These are phyloP conservation scores for Aspergillus sclerotiicarbonarius DNA, from an alignment of 495 filamentous ascomycete species.

Conservation along the genomic window DNA sequence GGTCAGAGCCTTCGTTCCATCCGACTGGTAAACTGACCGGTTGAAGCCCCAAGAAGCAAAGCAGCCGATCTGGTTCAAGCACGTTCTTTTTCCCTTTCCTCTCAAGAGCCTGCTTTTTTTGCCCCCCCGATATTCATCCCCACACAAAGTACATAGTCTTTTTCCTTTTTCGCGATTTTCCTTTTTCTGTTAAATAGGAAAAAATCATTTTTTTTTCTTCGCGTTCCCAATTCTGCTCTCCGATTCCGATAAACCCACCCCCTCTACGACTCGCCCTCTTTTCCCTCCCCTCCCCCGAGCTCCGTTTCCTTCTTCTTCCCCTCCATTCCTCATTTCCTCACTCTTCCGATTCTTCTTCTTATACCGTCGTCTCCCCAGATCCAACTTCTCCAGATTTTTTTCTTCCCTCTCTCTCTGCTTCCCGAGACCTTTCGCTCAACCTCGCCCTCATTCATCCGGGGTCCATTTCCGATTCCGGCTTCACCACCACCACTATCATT, in stretches of 20 bases:
- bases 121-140: slow-evolving; percentile 26
- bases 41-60: slow-evolving; percentile 20
- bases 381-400: slow-evolving; percentile 28
- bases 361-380: slow-evolving; percentile 31
- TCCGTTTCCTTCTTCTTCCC: slow-evolving; percentile 37
- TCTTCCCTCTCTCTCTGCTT: slow-evolving; percentile 14
- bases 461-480: slow-evolving; percentile 14
- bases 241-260: slow-evolving; percentile 33
- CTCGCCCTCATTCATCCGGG: slow-evolving; percentile 7
- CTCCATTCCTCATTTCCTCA: slow-evolving; percentile 41
- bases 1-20: slow-evolving; percentile 5
- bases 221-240: slow-evolving; percentile 20
- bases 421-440: slow-evolving; percentile 15
- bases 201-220: slow-evolving; percentile 16
- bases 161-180: slow-evolving; percentile 21
- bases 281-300: slow-evolving; percentile 38
- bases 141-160: slow-evolving; percentile 22
- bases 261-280: slow-evolving; percentile 32
- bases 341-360: slow-evolving; percentile 20
- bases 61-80: slow-evolving; percentile 26
- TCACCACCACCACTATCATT: slow-evolving; percentile 4
- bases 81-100: slow-evolving; percentile 27
- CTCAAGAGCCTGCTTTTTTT: slow-evolving; percentile 20
- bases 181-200: slow-evolving; percentile 8
- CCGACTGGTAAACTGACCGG: slow-evolving; percentile 18